Evolutionary conservation across 2,329 filamentous ascomycete genomes (phyloP).

Genomic region (Fusarium euwallaceae): DNA sequence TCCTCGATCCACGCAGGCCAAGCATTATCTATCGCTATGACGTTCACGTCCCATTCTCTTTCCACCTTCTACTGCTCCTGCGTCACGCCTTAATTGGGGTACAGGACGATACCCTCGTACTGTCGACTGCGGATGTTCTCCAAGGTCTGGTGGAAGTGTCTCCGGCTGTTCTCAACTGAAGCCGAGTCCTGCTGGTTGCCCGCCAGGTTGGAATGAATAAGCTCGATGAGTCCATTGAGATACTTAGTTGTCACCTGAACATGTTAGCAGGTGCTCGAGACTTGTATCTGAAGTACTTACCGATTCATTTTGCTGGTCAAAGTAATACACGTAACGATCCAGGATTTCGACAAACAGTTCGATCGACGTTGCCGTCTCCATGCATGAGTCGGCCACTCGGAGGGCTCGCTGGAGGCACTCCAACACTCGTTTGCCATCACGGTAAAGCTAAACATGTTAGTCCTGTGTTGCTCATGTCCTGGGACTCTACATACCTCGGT

Average conservation of each 20-base stretch:
- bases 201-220: slow-evolving; percentile 95
- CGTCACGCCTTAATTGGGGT: slow-evolving; percentile 58
- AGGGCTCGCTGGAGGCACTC: slow-evolving; percentile 96
- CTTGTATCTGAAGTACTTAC: slow-evolving; percentile 58
- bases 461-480: background rate
- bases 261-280: slow-evolving; percentile 26
- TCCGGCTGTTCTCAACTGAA: slow-evolving; percentile 88
- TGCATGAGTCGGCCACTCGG: slow-evolving; percentile 96
- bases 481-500: slow-evolving; percentile 73
- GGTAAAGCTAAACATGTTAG: slow-evolving; percentile 79
- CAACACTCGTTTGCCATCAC: slow-evolving; percentile 95
- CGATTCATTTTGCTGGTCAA: slow-evolving; percentile 98
- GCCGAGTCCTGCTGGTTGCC: slow-evolving; percentile 86
- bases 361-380: slow-evolving; percentile 97
- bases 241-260: slow-evolving; percentile 90
- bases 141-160: slow-evolving; percentile 94
- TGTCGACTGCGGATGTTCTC: slow-evolving; percentile 93
- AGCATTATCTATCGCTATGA: slow-evolving; percentile 48
- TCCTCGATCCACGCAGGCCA: slow-evolving; percentile 28
- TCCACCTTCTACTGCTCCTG: background rate
- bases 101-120: slow-evolving; percentile 90
- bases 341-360: slow-evolving; percentile 99
- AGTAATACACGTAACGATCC: slow-evolving; percentile 99
- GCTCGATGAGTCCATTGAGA: slow-evolving; percentile 95
- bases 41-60: slow-evolving; percentile 25